Evolutionary conservation across 2,329 filamentous ascomycete species (phyloP), one percentile per base, ranked within the genome.

Genomic region (Leptographium lundbergii): DNA sequence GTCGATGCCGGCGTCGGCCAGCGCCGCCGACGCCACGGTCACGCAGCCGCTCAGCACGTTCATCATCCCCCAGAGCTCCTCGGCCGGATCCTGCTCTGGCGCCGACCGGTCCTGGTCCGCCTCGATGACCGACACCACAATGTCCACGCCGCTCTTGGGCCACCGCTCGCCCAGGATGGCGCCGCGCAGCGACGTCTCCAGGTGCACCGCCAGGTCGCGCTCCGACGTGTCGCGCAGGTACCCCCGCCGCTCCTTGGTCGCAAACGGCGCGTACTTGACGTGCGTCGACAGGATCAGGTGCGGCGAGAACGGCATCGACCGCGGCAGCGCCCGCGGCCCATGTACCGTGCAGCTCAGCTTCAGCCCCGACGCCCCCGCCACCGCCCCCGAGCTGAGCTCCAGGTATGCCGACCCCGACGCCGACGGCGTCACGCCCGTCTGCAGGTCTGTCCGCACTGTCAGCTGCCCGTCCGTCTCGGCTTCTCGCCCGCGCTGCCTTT

Each of bases 91-190:
- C 27, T 74, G 73, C 34, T 71, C 71, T 69, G 71, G 73, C 54
- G 71, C 71, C 69, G 71, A 81, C 70, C 70, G 80, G 73, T 92
- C 87, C 69, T 96, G 89, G 68, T 97, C 94, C 3, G 90, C 92
- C 73, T 99, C 94, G 22, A 99, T 77, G 55, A 99, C 85, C 0
- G 91, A 96, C 55, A 99, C 84, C 22, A 96, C 86, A 48, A 99
- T 86, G 69, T 99, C 94, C n/a, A 96, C 86, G 52, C 90, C 91
- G 70, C 90, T 96, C 77, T 99, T 99, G n/a, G 94, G 94, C 89
- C 92, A 99, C 60, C 92, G 80, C 69, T 96, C 91, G 17, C 90
- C 91, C 68, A 97, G 92, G 56, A 97, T 85, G 9, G 90, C 88
- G 1, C 92, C 92, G 39, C 91, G 82, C 56, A 99, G 77, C 29